Base-by-base conservation (phyloP, 805 yeast genomes). In the Blastobotrys mokoenaii region DNA sequence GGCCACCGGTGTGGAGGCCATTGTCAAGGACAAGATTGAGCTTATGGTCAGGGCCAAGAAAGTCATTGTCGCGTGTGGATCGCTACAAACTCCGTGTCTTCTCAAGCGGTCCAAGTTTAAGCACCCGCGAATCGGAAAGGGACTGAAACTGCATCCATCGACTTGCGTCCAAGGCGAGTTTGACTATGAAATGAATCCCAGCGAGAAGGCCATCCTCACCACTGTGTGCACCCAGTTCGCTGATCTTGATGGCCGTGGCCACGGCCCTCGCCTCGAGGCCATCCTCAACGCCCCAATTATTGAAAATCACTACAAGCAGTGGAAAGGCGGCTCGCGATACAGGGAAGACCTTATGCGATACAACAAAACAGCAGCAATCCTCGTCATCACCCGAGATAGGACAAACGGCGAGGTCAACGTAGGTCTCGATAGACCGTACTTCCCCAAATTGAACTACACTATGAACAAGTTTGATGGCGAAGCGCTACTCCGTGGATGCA, bases 201-300 rank as follows among this genome's bases (percentile, higher is more conserved):
- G 57, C 48, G 52, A 66, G n/a, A 58, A 69, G 41, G 61, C 79
- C 1, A 73, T 76, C 43, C 64, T 76, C 72, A 74, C 80, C 0
- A 52, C 74, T 1, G 74, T 74, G 2, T 62, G 71, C 52, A 62
- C 67, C 11, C 69, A 72, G 51, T 66, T 57, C 12, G 77, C 69
- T 43, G 74, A 76, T 49, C 48, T 73, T 30, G 80, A 76, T 52
- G 79, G 79, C 2, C 59, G 67, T 44, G 72, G 65, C 3, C 77
- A 74, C 53, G 81, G 81, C 1, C 70, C 76, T 8, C 71, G 68
- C 56, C 66, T 76, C 45, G 81, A 76, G 57, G 64, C 77, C 2
- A 46, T 71, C 22, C 61, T 70, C 37, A 76, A 72, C 50, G 56
- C 65, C n/a, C 80, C 80, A 2, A 57, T 53, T 31, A 40, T 73